Evolutionary conservation across 352 stramenopile species (phyloP), one percentile per base, ranked within the genome.

Genomic region (Lagenidium giganteum): DNA sequence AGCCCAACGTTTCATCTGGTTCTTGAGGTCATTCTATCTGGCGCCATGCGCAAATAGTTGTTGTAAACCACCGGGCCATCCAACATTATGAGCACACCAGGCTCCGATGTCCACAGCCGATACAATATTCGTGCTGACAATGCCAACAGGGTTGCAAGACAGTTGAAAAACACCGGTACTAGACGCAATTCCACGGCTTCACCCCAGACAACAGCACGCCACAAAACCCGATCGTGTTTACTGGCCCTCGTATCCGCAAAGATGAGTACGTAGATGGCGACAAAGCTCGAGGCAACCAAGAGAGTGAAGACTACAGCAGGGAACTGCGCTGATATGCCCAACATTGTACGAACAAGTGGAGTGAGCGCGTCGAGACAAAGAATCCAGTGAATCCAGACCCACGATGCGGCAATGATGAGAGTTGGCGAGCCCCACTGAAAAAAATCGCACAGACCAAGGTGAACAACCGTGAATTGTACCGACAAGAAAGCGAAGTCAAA

Each of bases 401-500:
- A 54, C 8, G 37, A 45, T 6, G 37, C 23, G 9, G 18, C 29
- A 34, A 37, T 28, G 17, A 54, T 31, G 6, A 54, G 24, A 0
- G 35, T 17, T 13, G 47, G 27, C 6, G 16, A 3, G 8, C 27
- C 13, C 47, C 47, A 57, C 11, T 30, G 17, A 13, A 62, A 52
- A 17, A 62, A 39, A 31, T 52, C 53, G n/a, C 47, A 51, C 25
- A 47, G 31, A 12, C 29, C 42, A 16, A 57, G 2, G 20, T 48
- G 36, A 13, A 57, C 18, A 25, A 37, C 20, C 22, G 42, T 39
- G n/a, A 62, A 25, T n/a, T 62, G 53, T 3, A 29, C 18, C 29
- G 31, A 25, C 23, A 57, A 30, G 37, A 57, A 62, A 11, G 41
- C 26, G 39, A 52, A 62, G 25, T 62, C 47, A 28, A 62, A 62